A percentile compares a stretch with the other conserved stretches of the same genome.
These are phyloP conservation scores for Lagerstroemia speciosa DNA, from an alignment of 345 rosid species.

Conservation along the genomic window DNA sequence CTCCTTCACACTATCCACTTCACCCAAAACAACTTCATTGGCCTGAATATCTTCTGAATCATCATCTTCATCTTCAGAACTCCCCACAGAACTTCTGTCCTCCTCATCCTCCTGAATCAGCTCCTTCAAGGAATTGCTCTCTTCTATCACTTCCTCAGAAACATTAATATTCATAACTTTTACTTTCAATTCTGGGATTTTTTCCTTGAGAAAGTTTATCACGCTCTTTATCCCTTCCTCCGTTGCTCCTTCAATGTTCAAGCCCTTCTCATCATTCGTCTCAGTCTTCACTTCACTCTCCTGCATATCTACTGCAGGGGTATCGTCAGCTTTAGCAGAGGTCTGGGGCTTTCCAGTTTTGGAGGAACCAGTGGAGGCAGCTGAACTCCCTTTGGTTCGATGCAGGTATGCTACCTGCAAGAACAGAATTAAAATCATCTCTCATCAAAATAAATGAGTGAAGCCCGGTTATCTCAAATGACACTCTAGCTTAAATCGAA, in stretches of 20 bases:
- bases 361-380: constrained; percentile 27
- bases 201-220: constrained; percentile 82
- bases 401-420: constrained; percentile 74
- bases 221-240: constrained; percentile 93
- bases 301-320: constrained; percentile 41
- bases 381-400: constrained; percentile 45
- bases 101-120: constrained; percentile 58
- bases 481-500: neutral
- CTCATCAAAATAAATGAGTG: neutral
- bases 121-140: constrained; percentile 45
- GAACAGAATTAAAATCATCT: neutral
- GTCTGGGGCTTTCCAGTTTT: constrained; percentile 38
- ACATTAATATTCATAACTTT: constrained; percentile 58
- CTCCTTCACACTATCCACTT: constrained; percentile 32
- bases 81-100: constrained; percentile 33
- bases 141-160: constrained; percentile 45
- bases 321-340: constrained; percentile 34
- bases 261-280: constrained; percentile 51
- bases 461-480: neutral
- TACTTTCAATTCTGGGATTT: constrained; percentile 84
- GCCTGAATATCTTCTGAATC: constrained; percentile 53
- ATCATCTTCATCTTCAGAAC: constrained; percentile 45
- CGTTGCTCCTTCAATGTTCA: constrained; percentile 62
- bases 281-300: constrained; percentile 56
- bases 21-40: constrained; percentile 37